Conservation (phyloP, 495 filamentous ascomycete species). For the Glonium stellatum region DNA sequence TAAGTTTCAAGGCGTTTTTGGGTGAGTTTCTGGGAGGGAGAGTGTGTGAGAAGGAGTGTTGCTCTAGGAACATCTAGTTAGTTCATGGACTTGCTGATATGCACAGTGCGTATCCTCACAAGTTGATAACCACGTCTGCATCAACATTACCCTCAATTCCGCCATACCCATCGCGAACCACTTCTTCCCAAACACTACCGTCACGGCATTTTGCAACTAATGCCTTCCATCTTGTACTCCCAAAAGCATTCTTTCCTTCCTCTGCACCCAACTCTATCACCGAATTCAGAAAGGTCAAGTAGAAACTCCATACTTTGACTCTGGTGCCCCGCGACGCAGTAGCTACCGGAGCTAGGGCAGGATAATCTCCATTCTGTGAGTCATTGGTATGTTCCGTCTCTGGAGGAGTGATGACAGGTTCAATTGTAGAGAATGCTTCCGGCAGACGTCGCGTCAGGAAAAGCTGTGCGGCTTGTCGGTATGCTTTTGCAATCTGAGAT, state of each 20-base stretch:
- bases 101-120: slow-evolving; percentile 48
- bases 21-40: slow-evolving; percentile 70
- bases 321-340: slow-evolving; percentile 66
- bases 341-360: slow-evolving; percentile 58
- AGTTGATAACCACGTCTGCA: slow-evolving; percentile 85
- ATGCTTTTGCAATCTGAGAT: slow-evolving; percentile 69
- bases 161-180: slow-evolving; percentile 76
- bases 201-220: slow-evolving; percentile 74
- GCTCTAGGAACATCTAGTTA: slow-evolving; percentile 46
- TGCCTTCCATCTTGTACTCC: slow-evolving; percentile 71
- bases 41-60: slow-evolving; percentile 80
- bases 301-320: slow-evolving; percentile 95
- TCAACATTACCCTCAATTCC: slow-evolving; percentile 86
- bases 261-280: slow-evolving; percentile 82
- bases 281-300: slow-evolving; percentile 85
- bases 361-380: slow-evolving; percentile 15
- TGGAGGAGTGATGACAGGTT: slow-evolving; percentile 61
- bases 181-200: slow-evolving; percentile 86
- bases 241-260: slow-evolving; percentile 82
- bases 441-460: slow-evolving; percentile 87
- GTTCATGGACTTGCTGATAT: background rate
- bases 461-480: slow-evolving; percentile 81
- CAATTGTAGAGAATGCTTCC: slow-evolving; percentile 75
- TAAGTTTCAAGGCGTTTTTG: slow-evolving; percentile 87
- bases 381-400: slow-evolving; percentile 39